Evolutionary conservation across 177 flowering plant genomes (phyloP), one percentile per base, ranked within the genome.

Genomic region (Vitis hybrid): DNA sequence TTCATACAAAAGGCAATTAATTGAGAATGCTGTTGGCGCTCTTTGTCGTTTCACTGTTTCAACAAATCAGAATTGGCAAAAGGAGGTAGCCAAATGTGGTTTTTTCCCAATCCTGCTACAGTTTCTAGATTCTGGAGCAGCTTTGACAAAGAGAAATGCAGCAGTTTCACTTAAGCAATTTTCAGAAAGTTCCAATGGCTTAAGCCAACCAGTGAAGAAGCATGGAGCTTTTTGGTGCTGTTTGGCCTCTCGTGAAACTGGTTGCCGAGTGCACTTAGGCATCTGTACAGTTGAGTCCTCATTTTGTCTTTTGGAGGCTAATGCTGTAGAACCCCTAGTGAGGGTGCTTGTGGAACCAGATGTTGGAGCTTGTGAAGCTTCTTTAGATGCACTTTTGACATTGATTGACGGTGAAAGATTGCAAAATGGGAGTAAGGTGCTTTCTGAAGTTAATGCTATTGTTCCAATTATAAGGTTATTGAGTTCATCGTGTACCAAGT

Each of bases 251-350:
- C 69, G 79, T 8, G 86, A 80, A 66, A 19, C 67, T 20, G 73
- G 81, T 18, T 88, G 92, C 74, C 83, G 84, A 7, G 83, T 81
- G 15, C 92, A 88, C 74, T 22, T 13, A 57, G 89, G 92, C 49
- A 62, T 85, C 29, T 88, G 92, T 60, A 68, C 85, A 0, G 79
- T 82, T 16, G 82, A 85, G 62, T 69, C 79, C 1, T 84, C 92
- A 15, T 88, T 80, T 75, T 88, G 92, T 77, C 75, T 88, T 10
- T 60, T 88, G 33, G 87, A 86, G 77, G 89, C 88, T 14, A 77
- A 78, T 53, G 88, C 92, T 33, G 73, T 88, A 33, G 75, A 16
- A 51, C 84, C 88, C 15, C 81, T 88, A 3, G 87, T 74, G 62
- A 72, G 71, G 68, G 67, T 82, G 53, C 82, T 88, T 12, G 79